phyloP scores from a whole-genome alignment of 768 basidiomycete species.

The Phanerochaete carnosa region DNA sequence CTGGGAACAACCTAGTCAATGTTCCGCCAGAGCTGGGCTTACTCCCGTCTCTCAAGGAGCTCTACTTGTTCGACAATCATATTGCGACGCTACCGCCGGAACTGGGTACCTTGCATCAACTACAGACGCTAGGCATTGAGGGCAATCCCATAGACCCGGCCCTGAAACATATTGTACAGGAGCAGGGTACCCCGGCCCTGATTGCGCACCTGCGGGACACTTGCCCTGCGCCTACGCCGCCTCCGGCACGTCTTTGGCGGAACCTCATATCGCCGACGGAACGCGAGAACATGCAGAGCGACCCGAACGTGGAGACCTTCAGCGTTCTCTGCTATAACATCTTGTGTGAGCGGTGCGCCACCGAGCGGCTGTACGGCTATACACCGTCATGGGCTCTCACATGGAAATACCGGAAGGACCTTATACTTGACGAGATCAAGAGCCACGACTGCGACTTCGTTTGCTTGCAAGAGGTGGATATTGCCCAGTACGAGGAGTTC shows the following conservation, averaged over 20 bases:
- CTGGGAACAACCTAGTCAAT: slow-evolving; percentile 75
- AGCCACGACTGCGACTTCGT: slow-evolving; percentile 83
- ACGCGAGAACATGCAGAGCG: slow-evolving; percentile 54
- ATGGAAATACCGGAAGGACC: slow-evolving; percentile 93
- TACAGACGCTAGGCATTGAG: slow-evolving; percentile 92
- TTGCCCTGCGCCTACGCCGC: slow-evolving; percentile 77
- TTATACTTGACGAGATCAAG: slow-evolving; percentile 82
- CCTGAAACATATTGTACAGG: slow-evolving; percentile 80
- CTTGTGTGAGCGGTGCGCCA: slow-evolving; percentile 87
- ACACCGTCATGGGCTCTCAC: slow-evolving; percentile 94
- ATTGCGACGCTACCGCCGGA: slow-evolving; percentile 82
- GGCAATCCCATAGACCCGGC: slow-evolving; percentile 90
- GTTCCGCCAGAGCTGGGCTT: slow-evolving; percentile 89
- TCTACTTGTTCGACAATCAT: slow-evolving; percentile 95
- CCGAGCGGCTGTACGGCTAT: slow-evolving; percentile 88
- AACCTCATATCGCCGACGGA: slow-evolving; percentile 55
- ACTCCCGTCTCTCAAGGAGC: slow-evolving; percentile 84
- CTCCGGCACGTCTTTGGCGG: slow-evolving; percentile 80
- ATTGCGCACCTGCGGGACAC: slow-evolving; percentile 91
- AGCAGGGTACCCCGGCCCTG: slow-evolving; percentile 89
- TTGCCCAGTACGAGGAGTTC: slow-evolving; percentile 87
- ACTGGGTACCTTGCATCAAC: slow-evolving; percentile 85
- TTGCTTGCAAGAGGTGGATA: slow-evolving; percentile 95
- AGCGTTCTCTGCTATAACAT: slow-evolving; percentile 91
- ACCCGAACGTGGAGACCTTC: slow-evolving; percentile 72